phyloP scores from a whole-genome alignment of 1,284 basidiomycete species.

The Ustilago loliicola region DNA sequence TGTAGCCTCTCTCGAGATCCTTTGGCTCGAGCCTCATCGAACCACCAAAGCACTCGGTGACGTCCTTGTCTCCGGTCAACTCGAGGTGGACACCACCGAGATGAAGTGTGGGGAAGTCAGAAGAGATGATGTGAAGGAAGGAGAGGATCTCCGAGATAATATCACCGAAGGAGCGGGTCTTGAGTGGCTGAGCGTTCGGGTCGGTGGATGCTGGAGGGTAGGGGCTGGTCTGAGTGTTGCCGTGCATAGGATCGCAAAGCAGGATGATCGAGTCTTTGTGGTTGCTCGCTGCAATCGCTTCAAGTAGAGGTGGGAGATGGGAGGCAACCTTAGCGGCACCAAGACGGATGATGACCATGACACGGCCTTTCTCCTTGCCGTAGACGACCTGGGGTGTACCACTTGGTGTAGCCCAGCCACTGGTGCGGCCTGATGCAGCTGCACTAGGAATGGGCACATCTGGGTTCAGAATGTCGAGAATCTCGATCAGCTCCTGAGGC shows the following conservation, averaged over 20 bases:
- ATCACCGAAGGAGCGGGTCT: slow-evolving; percentile 87
- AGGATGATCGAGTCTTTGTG: slow-evolving; percentile 84
- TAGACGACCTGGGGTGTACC: slow-evolving; percentile 29
- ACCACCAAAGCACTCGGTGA: slow-evolving; percentile 77
- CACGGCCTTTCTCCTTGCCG: slow-evolving; percentile 79
- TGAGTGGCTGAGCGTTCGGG: slow-evolving; percentile 58
- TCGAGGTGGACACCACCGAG: slow-evolving; percentile 96
- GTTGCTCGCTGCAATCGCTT: slow-evolving; percentile 82
- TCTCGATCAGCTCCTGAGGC: slow-evolving; percentile 81
- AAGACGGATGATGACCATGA: slow-evolving; percentile 93
- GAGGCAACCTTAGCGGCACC: slow-evolving; percentile 81
- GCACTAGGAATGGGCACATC: slow-evolving; percentile 71
- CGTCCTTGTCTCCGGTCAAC: slow-evolving; percentile 94
- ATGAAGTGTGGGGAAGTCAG: slow-evolving; percentile 74
- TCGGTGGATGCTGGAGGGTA: slow-evolving; percentile 55
- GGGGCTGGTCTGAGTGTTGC: slow-evolving; percentile 74
- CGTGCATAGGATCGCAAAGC: slow-evolving; percentile 98
- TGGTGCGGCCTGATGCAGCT: slow-evolving; percentile 15
- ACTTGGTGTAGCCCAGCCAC: slow-evolving; percentile 33
- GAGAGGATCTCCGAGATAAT: slow-evolving; percentile 89
- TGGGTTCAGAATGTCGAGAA: slow-evolving; percentile 85
- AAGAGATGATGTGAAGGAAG: slow-evolving; percentile 78
- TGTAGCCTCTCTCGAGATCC: slow-evolving; percentile 74
- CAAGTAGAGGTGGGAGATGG: slow-evolving; percentile 84
- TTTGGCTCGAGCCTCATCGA: slow-evolving; percentile 75